Evolutionary conservation across 768 basidiomycete genomes (phyloP), one percentile per base, ranked within the genome.

Genomic region (Phanerochaete carnosa): DNA sequence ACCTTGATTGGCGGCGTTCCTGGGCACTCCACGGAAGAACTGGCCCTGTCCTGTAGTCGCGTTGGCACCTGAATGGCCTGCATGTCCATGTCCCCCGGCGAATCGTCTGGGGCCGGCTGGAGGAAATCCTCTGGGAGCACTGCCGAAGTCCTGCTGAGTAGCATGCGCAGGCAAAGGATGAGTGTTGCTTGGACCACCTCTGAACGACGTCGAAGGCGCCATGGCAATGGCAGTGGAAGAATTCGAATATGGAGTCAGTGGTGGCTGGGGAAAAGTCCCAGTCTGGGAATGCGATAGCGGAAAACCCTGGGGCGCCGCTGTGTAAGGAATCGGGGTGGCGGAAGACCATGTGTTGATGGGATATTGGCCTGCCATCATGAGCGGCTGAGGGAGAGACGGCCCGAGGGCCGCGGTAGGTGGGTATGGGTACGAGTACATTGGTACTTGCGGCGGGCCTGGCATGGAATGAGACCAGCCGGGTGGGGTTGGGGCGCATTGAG

Each of bases 381-480:
- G 58, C 12, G 49, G 23, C 15, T 32, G 37, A 29, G 55, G 57
- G n/a, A 59, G 26, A 28, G 45, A 32, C 26, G 58, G 49, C 43
- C 49, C n/a, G 5, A 33, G 12, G 45, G 54, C 9, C 45, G 57
- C 52, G 2, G 33, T 26, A 1, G 55, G 32, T 1, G 55, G 22
- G 28, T 57, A 62, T 26, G 26, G 16, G 50, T 66, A 66, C 2
- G 64, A 57, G 43, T 65, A 62, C 12, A 56, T 35, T 5, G 60
- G 59, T 23, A 62, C 45, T 16, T 49, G 32, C 25, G 43, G 59
- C 11, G 62, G 50, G 33, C 13, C 35, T 37, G 57, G 58, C 23
- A 55, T 54, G 55, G 58, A 57, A 3, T 37, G 22, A 25, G 51
- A 6, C 33, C 49, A 52, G 1, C 23, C 19, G 19, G 60, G 47